Evolutionary conservation across 2,329 filamentous ascomycete species (phyloP), one percentile per base, ranked within the genome.

Genomic region (Arthrobotrys conoides): DNA sequence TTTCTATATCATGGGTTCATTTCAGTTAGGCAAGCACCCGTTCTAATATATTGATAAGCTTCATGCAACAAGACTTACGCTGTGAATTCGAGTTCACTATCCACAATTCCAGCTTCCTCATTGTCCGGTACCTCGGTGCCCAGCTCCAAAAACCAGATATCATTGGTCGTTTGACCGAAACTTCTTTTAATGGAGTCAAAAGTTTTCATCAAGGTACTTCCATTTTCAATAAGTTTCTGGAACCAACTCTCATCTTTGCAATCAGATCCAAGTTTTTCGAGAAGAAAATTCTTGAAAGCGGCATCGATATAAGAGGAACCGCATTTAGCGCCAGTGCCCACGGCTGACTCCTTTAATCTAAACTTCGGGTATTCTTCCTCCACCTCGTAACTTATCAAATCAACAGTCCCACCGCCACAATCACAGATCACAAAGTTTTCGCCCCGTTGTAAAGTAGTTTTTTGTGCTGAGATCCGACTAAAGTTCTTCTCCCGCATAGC

Each of bases 361-460:
- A 80, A 65, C 12, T n/a, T 41, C 2, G 79, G 79, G 5, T 51
- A 22, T 8, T 30, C 68, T 55, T 69, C 44, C 6, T 49, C 59
- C 9, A 80, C 71, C 14, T 71, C 36, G 48, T 80, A 80, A 38
- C 76, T 76, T 27, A 67, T 51, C 20, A 80, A 67, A 30, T 80
- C 79, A 5, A 80, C 79, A 9, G 79, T 80, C 14, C 79, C 79
- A 27, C 79, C 79, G 14, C 79, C 79, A 24, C 67, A 64, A 24
- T 80, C 80, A 20, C 80, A 80, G 53, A 80, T 71, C 48, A 80
- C 49, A n/a, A 80, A 65, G 9, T 71, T 55, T n/a, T 80, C 76
- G 12, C 67, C 76, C 5, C 61, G 44, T 57, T 79, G n/a, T 16
- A 55, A 36, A 41, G n/a, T 22, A 16, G 63, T 14, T 33, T 24